A percentile compares a stretch with the other conserved stretches of the same genome.
Conservation (phyloP, 306 rosid species). For the Echinosophora koreensis region DNA sequence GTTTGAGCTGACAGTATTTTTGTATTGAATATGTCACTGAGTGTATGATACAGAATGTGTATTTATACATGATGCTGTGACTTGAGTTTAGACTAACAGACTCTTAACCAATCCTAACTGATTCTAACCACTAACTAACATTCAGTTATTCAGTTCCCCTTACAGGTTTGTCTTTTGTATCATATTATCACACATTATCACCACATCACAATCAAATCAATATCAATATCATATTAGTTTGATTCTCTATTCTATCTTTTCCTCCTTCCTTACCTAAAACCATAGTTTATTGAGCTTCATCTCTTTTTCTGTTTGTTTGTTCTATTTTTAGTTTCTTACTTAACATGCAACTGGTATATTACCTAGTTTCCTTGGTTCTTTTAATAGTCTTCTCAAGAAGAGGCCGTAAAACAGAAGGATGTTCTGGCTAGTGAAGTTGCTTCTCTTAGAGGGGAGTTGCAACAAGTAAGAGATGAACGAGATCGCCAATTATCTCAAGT, state of each 20-base stretch:
- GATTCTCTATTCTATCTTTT: background rate
- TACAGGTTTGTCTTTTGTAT: too few relatives aligned
- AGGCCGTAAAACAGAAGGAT: slow-evolving; percentile 90
- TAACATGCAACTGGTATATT: slow-evolving; percentile 36
- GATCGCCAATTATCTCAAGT: slow-evolving; percentile 70
- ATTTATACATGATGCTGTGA: too few relatives aligned
- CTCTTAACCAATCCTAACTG: too few relatives aligned
- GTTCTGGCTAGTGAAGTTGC: slow-evolving; percentile 72
- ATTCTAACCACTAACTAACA: too few relatives aligned
- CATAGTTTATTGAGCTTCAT: slow-evolving; percentile 13
- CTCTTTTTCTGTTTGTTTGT: slow-evolving; percentile 21
- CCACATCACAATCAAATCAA: too few relatives aligned
- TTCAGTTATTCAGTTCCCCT: too few relatives aligned
- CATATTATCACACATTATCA: too few relatives aligned
- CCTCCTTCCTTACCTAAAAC: background rate
- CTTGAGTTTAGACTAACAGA: too few relatives aligned
- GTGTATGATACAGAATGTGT: too few relatives aligned
- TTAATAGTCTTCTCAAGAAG: slow-evolving; percentile 91
- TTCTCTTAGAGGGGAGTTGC: slow-evolving; percentile 79
- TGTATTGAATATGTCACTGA: too few relatives aligned
- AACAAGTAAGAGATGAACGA: slow-evolving; percentile 88
- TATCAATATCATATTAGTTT: too few relatives aligned
- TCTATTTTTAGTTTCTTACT: slow-evolving; percentile 23
- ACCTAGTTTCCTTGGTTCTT: slow-evolving; percentile 50
- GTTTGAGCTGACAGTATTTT: too few relatives aligned